Conservation (phyloP, 345 rosid genomes). For the Gossypium ekmanianum region DNA sequence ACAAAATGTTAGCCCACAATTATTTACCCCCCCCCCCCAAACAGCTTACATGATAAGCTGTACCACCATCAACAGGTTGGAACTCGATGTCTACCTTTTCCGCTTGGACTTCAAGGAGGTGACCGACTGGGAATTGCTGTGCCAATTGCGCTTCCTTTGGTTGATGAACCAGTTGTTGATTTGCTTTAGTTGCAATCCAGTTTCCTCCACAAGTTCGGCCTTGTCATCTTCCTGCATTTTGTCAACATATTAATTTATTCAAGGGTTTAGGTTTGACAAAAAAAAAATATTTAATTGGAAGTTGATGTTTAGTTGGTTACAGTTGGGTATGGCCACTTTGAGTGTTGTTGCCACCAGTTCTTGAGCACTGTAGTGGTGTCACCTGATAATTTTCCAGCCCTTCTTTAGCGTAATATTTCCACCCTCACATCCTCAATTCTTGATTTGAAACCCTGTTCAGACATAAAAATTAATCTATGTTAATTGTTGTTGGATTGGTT, state of each 20-base stretch:
- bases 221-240: constrained; percentile 86
- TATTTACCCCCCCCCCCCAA: constrained; percentile 12
- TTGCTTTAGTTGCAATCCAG: constrained; percentile 95
- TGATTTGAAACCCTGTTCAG: constrained; percentile 75
- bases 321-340: constrained; percentile 98
- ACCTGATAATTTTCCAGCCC: constrained; percentile 95
- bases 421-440: constrained; percentile 95
- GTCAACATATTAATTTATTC: background rate
- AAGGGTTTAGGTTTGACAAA: background rate
- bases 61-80: background rate
- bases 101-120: constrained; percentile 95
- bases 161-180: constrained; percentile 99
- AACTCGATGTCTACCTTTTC: constrained; percentile 46
- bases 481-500: too few relatives aligned
- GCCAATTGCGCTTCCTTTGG: constrained; percentile 97
- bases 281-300: background rate
- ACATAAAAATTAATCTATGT: too few relatives aligned
- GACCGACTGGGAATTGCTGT: constrained; percentile 81
- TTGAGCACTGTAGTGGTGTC: constrained; percentile 93
- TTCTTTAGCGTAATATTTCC: constrained; percentile 87
- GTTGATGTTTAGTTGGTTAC: constrained; percentile 34
- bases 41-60: constrained; percentile 9
- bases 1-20: constrained; percentile 28
- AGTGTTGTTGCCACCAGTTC: constrained; percentile 97
- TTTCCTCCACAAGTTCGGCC: constrained; percentile 93